A percentile compares a stretch with the other conserved stretches of the same genome.
These are phyloP conservation scores for Leccinum proliferum DNA, from an alignment of 1,284 basidiomycete species.

Conservation along the genomic window DNA sequence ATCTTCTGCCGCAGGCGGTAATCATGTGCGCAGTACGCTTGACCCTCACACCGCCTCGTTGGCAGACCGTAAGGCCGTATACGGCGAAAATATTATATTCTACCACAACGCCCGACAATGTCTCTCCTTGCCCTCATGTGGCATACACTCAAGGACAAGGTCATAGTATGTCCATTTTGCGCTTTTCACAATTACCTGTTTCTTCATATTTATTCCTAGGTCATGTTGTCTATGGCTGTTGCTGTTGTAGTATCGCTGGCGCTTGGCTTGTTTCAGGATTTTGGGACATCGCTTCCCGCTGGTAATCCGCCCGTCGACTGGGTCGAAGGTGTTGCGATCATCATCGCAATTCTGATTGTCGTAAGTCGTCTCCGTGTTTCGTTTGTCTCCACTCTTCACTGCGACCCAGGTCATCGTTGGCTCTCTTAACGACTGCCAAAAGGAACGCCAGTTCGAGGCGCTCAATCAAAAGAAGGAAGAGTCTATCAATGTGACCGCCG, in stretches of 20 bases:
- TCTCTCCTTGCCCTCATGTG: slow-evolving; percentile 86
- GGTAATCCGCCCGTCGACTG: slow-evolving; percentile 76
- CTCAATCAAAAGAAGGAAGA: slow-evolving; percentile 97
- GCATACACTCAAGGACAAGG: slow-evolving; percentile 93
- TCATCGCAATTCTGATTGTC: slow-evolving; percentile 84
- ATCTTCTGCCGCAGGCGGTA: slow-evolving; percentile 32
- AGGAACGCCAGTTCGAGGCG: slow-evolving; percentile 91
- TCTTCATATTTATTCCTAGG: slow-evolving; percentile 37
- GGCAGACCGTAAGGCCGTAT: slow-evolving; percentile 68
- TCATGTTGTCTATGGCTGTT: slow-evolving; percentile 88
- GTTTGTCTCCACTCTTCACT: slow-evolving; percentile 4
- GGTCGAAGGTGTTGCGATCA: slow-evolving; percentile 98
- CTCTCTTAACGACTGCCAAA: slow-evolving; percentile 93
- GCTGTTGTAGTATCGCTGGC: slow-evolving; percentile 76
- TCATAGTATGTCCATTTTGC: slow-evolving; percentile 57
- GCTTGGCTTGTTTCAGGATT: slow-evolving; percentile 91
- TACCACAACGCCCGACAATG: slow-evolving; percentile 79
- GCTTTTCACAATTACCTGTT: background rate
- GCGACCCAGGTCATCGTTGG: slow-evolving; percentile 71
- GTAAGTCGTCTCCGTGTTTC: slow-evolving; percentile 36
- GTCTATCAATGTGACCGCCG: slow-evolving; percentile 94
- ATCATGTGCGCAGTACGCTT: slow-evolving; percentile 8
- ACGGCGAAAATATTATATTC: slow-evolving; percentile 67
- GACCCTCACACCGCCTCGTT: slow-evolving; percentile 48
- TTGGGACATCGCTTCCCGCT: slow-evolving; percentile 56